A percentile compares a stretch with the other conserved stretches of the same genome.
Conservation (phyloP, 495 filamentous ascomycete genomes). For the Hyaloscypha hepaticicola region DNA sequence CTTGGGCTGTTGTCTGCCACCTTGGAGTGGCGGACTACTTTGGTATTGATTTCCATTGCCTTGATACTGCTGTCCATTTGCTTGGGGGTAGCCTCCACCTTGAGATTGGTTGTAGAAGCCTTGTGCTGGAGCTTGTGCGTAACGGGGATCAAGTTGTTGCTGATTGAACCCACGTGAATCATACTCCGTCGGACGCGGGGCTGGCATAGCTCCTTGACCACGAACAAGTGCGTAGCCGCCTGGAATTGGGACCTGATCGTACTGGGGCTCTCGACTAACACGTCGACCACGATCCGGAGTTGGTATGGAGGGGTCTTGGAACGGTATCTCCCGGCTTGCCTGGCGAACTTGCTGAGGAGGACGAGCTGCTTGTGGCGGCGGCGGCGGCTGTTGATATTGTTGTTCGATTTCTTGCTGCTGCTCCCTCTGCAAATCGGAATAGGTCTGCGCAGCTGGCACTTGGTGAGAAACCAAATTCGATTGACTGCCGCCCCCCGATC, state of each 20-base stretch:
- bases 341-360: conserved; percentile 5
- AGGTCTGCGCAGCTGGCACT: conserved; percentile 20
- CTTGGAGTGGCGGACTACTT: not conserved
- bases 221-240: conserved; percentile 28
- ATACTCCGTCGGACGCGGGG: conserved; percentile 24
- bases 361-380: not conserved
- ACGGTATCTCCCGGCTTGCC: not conserved
- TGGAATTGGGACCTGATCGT: conserved; percentile 31
- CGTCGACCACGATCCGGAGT: conserved; percentile 18
- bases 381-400: conserved; percentile 1
- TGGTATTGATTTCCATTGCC: not conserved
- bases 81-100: not conserved
- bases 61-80: not conserved
- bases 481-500: conserved; percentile 12
- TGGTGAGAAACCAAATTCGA: conserved; percentile 6
- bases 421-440: conserved; percentile 24
- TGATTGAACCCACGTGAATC: conserved; percentile 28
- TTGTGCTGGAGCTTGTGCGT: not conserved
- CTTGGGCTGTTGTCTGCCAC: not conserved
- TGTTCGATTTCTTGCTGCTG: not conserved
- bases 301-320: not conserved
- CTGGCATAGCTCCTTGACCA: conserved; percentile 23
- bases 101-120: conserved; percentile 1
- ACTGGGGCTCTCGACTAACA: conserved; percentile 25
- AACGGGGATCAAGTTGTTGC: conserved; percentile 13